A percentile compares a stretch with the other conserved stretches of the same genome.
phyloP scores from a whole-genome alignment of 371 early-diverging fungal species.

The Rhizopus sp. region DNA sequence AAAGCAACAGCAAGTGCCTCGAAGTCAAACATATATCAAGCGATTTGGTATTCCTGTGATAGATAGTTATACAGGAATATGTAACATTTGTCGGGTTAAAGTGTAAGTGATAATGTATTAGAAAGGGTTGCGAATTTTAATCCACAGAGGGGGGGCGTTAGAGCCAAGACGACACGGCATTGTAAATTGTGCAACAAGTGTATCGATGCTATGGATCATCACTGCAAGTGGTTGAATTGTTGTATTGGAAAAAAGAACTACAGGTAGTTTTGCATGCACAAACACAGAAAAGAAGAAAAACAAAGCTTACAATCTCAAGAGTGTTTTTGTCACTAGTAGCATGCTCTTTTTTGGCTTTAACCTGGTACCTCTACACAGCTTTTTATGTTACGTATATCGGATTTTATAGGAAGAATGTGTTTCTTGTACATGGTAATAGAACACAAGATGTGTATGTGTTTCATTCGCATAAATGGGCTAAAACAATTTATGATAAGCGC shows the following conservation, averaged over 20 bases:
- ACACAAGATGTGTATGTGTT: background rate
- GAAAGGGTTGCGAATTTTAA: background rate
- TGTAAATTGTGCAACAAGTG: conserved; percentile 88
- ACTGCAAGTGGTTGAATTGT: conserved; percentile 79
- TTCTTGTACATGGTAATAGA: conserved; percentile 32
- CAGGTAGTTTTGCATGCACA: conserved; percentile 14
- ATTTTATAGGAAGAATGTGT: conserved; percentile 31
- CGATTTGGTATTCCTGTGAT: conserved; percentile 71
- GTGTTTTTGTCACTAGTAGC: conserved; percentile 27
- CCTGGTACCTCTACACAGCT: conserved; percentile 33
- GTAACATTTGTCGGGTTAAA: conserved; percentile 74
- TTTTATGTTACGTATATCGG: conserved; percentile 32
- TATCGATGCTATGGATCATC: conserved; percentile 80
- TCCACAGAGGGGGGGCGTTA: background rate
- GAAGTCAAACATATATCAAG: conserved; percentile 71
- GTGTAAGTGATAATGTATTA: conserved; percentile 30
- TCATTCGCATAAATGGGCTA: background rate
- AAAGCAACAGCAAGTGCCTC: conserved; percentile 32
- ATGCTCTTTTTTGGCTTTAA: conserved; percentile 29
- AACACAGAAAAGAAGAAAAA: conserved; percentile 2
- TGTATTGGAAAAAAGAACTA: conserved; percentile 82
- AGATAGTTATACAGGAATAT: conserved; percentile 56
- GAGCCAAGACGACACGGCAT: conserved; percentile 56
- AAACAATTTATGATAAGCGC: background rate
- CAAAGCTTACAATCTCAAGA: background rate